Base-by-base conservation (phyloP, 2,329 filamentous ascomycete genomes). In the Penicillium fuscoglaucum region DNA sequence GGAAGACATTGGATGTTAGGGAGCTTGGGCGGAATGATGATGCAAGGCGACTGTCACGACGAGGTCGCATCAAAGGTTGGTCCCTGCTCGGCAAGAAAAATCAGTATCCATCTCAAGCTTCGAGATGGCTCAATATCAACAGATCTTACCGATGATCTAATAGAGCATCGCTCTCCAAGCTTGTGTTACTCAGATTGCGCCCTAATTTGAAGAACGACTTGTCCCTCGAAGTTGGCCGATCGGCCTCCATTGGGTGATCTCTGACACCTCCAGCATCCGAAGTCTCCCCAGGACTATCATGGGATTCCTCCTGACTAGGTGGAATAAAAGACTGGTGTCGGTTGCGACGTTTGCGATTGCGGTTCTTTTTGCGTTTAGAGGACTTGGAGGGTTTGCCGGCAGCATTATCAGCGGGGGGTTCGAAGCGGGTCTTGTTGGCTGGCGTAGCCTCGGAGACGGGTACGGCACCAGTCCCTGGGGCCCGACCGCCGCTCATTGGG, bases 101-200 rank as follows among this genome's bases (percentile, higher is more conserved):
- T 61, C 48, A 63, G 54, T 50, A 55, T 49, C 9, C 46, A 45
- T 26, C 6, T 17, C 33, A 51, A 40, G 21, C 44, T 29, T 26
- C 7, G n/a, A 21, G 26, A 41, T 40, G 24, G 33, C 29, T 44
- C 51, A 35, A 49, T 45, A n/a, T 15, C 24, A 35, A 24, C 21
- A 55, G 46, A 48, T 62, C 78, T 61, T 77, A 90, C 87, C 91
- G 85, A 75, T 98, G 93, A 75, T 98, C 93, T 19, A 98, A 79
- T 65, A 98, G 79, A 8, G 86, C 88, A 71, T 96, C 89, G 73
- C 92, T 97, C 66, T 97, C 93, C 62, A 98, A 79, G 74, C 93
- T 98, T 0, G 90, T 92, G 67, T 84, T 87, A 77, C 93, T 98
- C 62, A 87, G 71, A 71, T 90, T 91, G 45, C 79, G 76, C 8